Conservation (phyloP, 495 filamentous ascomycete genomes). For the Neurospora cerealis region DNA sequence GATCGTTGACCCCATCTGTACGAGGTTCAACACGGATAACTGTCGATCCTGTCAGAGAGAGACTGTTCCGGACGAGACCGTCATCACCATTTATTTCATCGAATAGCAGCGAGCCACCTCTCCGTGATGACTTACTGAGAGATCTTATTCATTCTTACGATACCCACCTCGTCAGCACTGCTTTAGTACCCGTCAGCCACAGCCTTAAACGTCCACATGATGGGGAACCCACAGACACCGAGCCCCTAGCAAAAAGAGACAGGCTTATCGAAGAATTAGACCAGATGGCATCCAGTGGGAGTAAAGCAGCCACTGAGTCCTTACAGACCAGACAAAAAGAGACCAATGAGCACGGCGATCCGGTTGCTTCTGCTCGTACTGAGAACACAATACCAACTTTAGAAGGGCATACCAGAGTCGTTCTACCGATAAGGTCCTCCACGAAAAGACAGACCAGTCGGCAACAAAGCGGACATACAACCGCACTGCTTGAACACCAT, state of each 20-base stretch:
- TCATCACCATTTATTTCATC: background rate
- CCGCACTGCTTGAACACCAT: background rate
- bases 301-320: background rate
- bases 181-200: background rate
- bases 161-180: background rate
- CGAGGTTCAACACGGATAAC: background rate
- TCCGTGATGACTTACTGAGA: constrained; percentile 15
- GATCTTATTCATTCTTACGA: constrained; percentile 14
- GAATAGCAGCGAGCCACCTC: constrained; percentile 7
- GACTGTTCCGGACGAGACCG: background rate
- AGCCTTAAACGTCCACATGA: constrained; percentile 18
- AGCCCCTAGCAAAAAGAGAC: constrained; percentile 19
- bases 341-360: background rate
- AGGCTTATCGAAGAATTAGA: constrained; percentile 19
- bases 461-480: background rate
- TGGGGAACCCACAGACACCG: constrained; percentile 6
- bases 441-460: background rate
- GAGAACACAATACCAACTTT: background rate
- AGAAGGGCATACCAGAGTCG: background rate
- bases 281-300: constrained; percentile 1
- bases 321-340: background rate
- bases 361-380: background rate
- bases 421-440: background rate
- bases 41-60: background rate
- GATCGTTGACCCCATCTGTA: background rate